A percentile compares a stretch with the other conserved stretches of the same genome.
These are phyloP conservation scores for Xerocomus nothofagi DNA, from an alignment of 1,284 basidiomycete genomes.

Conservation along the genomic window DNA sequence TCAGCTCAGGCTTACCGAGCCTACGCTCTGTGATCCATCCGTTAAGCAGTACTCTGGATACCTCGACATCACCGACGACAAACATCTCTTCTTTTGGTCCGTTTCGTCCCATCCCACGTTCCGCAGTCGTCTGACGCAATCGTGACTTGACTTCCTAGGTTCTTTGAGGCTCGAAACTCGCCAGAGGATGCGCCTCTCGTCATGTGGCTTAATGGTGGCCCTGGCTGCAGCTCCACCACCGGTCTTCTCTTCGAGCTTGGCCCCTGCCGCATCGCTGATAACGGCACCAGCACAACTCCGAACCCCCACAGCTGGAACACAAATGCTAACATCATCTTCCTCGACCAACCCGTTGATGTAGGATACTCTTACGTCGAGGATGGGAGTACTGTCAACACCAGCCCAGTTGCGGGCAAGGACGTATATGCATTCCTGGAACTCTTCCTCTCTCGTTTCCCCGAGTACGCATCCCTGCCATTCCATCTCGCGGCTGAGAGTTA, in stretches of 20 bases:
- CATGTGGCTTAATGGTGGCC: constrained; percentile 89
- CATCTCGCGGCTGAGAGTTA: constrained; percentile 77
- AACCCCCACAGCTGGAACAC: constrained; percentile 83
- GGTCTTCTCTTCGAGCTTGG: constrained; percentile 88
- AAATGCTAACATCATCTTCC: constrained; percentile 66
- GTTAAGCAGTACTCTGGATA: constrained; percentile 91
- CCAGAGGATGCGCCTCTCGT: constrained; percentile 80
- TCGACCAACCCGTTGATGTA: constrained; percentile 87
- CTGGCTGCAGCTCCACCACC: constrained; percentile 76
- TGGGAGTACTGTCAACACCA: constrained; percentile 68
- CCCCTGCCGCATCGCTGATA: constrained; percentile 72
- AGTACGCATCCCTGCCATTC: constrained; percentile 69
- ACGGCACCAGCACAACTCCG: constrained; percentile 65
- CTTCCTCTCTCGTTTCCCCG: constrained; percentile 71
- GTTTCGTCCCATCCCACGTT: constrained; percentile 19
- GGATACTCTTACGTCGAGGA: constrained; percentile 85
- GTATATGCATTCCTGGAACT: constrained; percentile 90
- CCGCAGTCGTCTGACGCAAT: constrained; percentile 15
- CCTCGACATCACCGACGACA: constrained; percentile 82
- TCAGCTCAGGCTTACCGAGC: constrained; percentile 70
- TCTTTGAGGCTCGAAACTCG: constrained; percentile 78
- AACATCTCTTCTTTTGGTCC: constrained; percentile 87
- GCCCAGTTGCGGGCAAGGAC: constrained; percentile 76
- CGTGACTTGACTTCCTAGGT: constrained; percentile 50
- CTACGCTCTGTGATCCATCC: constrained; percentile 76